Evolutionary conservation across 768 basidiomycete genomes (phyloP), one percentile per base, ranked within the genome.

Genomic region (Candolleomyces eurysporus): DNA sequence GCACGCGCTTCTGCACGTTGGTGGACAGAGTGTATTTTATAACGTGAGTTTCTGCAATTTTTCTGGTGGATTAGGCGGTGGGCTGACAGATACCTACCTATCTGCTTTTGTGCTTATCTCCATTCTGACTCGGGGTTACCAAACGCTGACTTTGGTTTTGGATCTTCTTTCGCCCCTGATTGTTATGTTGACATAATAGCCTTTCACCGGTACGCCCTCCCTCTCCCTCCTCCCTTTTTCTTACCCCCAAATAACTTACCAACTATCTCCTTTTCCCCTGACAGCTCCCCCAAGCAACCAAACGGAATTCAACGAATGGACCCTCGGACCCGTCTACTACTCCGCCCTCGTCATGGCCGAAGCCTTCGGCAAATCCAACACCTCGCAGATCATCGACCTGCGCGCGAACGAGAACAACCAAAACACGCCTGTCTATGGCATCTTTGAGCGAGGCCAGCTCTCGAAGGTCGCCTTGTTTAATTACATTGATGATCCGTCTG

Each of bases 321-420:
- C 89, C 0, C 76, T 92, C 51, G 90, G 89, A 0, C 85, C 91
- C 0, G 77, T 89, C 53, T 92, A 90, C 75, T 94, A 93, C 72
- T 81, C 90, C 1, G 82, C 87, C 3, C 76, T 95, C 6, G 80
- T 84, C 62, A 76, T 89, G 61, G 86, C 90, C 3, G 92, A 94
- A 71, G 79, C 80, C 2, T 75, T 93, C 22, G 89, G 89, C 26
- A 72, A 82, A n/a, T 81, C 84, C 14, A 88, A 88, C 70, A 71
- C 66, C 0, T 82, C 87, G 0, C 89, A 84, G 63, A 79, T 93
- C 10, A 68, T 89, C 30, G 91, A 94, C 68, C 77, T 93, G 32
- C 68, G 71, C 19, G 78, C 80, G 30, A 86, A 85, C 67, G 66
- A 63, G 13, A 39, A 22, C 40, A 56, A 26, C 69, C 76, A 78